These are phyloP conservation scores for Sapria himalayana DNA, from an alignment of 345 rosid genomes.

Conservation along the genomic window DNA sequence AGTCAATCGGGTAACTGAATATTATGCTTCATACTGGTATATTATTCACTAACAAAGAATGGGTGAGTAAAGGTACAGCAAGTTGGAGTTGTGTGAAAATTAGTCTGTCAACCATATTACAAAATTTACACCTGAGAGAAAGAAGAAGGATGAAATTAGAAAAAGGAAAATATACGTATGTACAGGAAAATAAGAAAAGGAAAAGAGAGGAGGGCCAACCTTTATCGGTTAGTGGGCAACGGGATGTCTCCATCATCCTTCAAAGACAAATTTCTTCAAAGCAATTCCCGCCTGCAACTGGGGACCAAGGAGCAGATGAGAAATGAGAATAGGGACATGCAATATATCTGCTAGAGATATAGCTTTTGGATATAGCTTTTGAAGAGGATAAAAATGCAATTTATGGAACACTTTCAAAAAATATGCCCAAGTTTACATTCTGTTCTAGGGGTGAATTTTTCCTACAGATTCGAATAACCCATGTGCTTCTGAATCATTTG, in stretches of 20 bases:
- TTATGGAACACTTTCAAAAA: constrained; percentile 6
- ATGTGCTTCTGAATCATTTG: neutral
- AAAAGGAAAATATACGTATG: constrained; percentile 3
- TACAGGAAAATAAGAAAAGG: neutral
- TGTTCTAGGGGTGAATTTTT: neutral
- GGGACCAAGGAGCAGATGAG: constrained; percentile 9
- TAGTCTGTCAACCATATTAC: neutral
- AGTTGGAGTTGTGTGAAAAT: constrained; percentile 1
- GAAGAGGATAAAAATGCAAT: constrained; percentile 7
- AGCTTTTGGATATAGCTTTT: too few species aligned
- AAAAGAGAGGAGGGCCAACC: constrained; percentile 12
- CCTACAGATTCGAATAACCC: constrained; percentile 5
- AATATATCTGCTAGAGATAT: constrained; percentile 5
- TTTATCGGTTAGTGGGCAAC: constrained; percentile 9
- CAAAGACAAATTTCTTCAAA: constrained; percentile 6
- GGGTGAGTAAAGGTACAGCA: neutral
- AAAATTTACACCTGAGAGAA: constrained; percentile 5
- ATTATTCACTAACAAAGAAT: constrained; percentile 1
- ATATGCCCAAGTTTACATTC: neutral
- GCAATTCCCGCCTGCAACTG: constrained; percentile 14
- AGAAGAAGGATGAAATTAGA: constrained; percentile 7
- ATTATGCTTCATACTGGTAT: too few species aligned
- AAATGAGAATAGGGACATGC: constrained; percentile 8
- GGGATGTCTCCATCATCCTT: constrained; percentile 9
- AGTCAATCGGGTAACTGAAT: too few species aligned